Evolutionary conservation across 805 yeast genomes (phyloP).

Genomic region (Pachysolen tannophilus): DNA sequence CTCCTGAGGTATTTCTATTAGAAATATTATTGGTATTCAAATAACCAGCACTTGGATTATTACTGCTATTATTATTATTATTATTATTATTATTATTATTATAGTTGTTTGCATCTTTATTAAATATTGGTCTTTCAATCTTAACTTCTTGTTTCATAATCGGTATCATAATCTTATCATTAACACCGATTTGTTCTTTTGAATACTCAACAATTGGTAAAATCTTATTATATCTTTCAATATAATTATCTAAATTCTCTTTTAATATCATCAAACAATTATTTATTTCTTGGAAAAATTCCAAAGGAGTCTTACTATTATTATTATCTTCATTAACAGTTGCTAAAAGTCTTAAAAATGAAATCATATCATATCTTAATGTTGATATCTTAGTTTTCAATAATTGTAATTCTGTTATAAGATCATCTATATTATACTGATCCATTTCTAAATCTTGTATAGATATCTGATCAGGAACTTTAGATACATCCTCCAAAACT

Average conservation of each 20-base stretch:
- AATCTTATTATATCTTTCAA: slow-evolving; percentile 34
- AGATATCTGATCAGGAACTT: slow-evolving; percentile 18
- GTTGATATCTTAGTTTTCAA: slow-evolving; percentile 21
- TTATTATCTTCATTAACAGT: slow-evolving; percentile 37
- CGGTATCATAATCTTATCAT: slow-evolving; percentile 36
- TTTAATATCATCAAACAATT: slow-evolving; percentile 28
- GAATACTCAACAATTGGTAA: slow-evolving; percentile 43
- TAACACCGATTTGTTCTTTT: slow-evolving; percentile 41
- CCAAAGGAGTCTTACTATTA: slow-evolving; percentile 33
- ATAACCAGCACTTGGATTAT: no score
- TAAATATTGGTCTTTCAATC: slow-evolving; percentile 11
- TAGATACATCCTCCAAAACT: no score
- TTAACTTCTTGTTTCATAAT: slow-evolving; percentile 17
- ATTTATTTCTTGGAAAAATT: slow-evolving; percentile 27
- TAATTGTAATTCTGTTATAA: slow-evolving; percentile 27
- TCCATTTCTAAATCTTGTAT: slow-evolving; percentile 34
- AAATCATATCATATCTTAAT: slow-evolving; percentile 32
- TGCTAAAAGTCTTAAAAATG: slow-evolving; percentile 25
- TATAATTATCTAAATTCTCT: slow-evolving; percentile 32
- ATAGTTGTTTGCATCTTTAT: no score
- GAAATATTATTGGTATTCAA: no score
- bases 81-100: no score
- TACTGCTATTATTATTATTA: no score
- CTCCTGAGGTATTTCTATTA: no score
- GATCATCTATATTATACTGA: slow-evolving; percentile 23